phyloP scores from a whole-genome alignment of 768 basidiomycete species.

The Leccinellum albellum region DNA sequence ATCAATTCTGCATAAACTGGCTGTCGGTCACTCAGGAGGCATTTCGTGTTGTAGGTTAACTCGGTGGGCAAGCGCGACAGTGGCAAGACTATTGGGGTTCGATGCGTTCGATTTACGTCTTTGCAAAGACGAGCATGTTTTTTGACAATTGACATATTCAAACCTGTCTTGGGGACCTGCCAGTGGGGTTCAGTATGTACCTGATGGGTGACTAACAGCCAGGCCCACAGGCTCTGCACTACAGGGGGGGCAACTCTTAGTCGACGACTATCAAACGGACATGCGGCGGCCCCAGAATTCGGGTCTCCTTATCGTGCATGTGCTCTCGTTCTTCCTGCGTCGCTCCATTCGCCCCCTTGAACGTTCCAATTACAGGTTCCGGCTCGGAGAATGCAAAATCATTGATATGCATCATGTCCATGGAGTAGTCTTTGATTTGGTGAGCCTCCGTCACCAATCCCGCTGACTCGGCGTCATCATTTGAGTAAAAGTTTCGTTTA shows the following conservation, averaged over 20 bases:
- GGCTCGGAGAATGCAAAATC: neutral
- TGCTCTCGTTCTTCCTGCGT: constrained; percentile 1
- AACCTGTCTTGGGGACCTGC: neutral
- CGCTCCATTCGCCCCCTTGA: constrained; percentile 16
- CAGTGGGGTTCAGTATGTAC: neutral
- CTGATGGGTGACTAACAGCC: constrained; percentile 5
- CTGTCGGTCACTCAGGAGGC: constrained; percentile 6
- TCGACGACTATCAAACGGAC: constrained; percentile 5
- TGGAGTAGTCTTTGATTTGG: constrained; percentile 4
- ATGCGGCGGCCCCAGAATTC: constrained; percentile 27
- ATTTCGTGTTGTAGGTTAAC: neutral
- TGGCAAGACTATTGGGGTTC: constrained; percentile 6
- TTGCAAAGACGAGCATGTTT: constrained; percentile 1
- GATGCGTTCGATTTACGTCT: constrained; percentile 23
- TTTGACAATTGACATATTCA: constrained; percentile 9
- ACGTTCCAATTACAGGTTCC: constrained; percentile 16
- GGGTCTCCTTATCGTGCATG: constrained; percentile 2
- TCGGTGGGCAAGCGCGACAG: neutral
- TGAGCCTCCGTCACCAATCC: neutral
- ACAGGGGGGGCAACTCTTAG: neutral
- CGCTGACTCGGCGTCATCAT: neutral
- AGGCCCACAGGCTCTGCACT: neutral
- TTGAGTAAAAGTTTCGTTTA: constrained; percentile 2
- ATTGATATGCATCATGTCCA: neutral
- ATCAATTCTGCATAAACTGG: constrained; percentile 4